Evolutionary conservation across 2,329 filamentous ascomycete genomes (phyloP), one percentile per base, ranked within the genome.

Genomic region (Ophiocordyceps sinensis): DNA sequence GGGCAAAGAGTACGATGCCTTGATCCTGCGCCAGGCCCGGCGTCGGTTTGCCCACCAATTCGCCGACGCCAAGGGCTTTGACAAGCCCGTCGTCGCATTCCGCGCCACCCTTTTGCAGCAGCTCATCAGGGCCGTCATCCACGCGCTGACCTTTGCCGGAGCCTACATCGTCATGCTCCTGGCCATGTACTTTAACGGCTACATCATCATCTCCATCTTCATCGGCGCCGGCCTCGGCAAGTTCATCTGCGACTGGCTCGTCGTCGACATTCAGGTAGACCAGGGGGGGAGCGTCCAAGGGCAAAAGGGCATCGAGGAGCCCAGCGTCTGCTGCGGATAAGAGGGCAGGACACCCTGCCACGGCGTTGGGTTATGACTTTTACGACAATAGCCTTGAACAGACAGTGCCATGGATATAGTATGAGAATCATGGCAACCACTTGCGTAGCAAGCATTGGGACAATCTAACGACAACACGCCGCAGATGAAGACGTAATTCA

Each of bases 191-290:
- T 76, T 71, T 53, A 75, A 75, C 49, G 74, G 79, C 28, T 89
- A 84, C 58, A 71, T 89, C 46, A 85, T 89, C 55, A 81, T 89
- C 44, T 83, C 76, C 50, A 84, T 89, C 53, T 74, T 89, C 44
- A 51, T 73, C 35, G 70, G 70, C 4, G 66, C 66, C 10, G 64
- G 66, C 8, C 47, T 73, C 36, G 70, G 70, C 44, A 72, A 72
- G 55, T 72, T 72, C 49, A 47, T 71, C n/a, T 71, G 65, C 48
- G 68, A 72, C 51, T 73, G 70, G 70, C 55, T 71, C 52, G 64
- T 64, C 21, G 56, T 60, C 38, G 63, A 58, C 42, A 56, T 71
- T n/a, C 56, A 64, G 0, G 42, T 62, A 28, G 54, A 53, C 1
- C 47, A 42, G 3, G 44, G 58, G 1, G 51, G 45, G 5, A 46